Percentiles rank a stretch among this genome's conserved stretches.
These are phyloP conservation scores for Xylaria nigripes DNA, from an alignment of 495 filamentous ascomycete species.

Conservation along the genomic window DNA sequence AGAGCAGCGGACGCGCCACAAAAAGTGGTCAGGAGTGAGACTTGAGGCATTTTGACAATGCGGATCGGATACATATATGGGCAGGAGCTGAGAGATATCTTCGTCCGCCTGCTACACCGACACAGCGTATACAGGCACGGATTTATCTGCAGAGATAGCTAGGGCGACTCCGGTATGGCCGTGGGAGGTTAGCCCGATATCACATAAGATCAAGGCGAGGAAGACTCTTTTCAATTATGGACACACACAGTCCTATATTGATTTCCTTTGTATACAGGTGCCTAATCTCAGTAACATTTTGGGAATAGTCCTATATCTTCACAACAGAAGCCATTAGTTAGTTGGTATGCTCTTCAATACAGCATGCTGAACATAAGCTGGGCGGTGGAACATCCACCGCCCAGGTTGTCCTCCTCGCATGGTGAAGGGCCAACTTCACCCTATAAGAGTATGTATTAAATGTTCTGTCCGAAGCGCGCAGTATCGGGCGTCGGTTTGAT, in stretches of 20 bases:
- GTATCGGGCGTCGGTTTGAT: background rate
- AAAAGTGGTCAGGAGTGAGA: too few species aligned
- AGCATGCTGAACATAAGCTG: background rate
- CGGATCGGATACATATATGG: too few species aligned
- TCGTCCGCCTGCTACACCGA: too few species aligned
- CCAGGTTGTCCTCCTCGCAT: background rate
- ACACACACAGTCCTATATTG: background rate
- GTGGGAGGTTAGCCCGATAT: too few species aligned
- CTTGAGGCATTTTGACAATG: too few species aligned
- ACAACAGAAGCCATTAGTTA: background rate
- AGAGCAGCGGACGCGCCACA: too few species aligned
- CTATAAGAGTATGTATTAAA: background rate
- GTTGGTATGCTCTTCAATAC: background rate
- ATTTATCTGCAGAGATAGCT: too few species aligned
- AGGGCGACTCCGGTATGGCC: too few species aligned
- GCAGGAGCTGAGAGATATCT: too few species aligned
- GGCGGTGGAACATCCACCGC: background rate
- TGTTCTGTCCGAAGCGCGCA: background rate
- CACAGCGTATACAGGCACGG: too few species aligned
- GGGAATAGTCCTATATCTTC: background rate
- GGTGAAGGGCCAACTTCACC: background rate
- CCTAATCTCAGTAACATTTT: background rate
- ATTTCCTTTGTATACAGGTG: background rate
- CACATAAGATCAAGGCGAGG: background rate
- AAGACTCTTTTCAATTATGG: background rate